Evolutionary conservation across 331 rosid genomes (phyloP), one percentile per base, ranked within the genome.

Genomic region (Quercus phellos): DNA sequence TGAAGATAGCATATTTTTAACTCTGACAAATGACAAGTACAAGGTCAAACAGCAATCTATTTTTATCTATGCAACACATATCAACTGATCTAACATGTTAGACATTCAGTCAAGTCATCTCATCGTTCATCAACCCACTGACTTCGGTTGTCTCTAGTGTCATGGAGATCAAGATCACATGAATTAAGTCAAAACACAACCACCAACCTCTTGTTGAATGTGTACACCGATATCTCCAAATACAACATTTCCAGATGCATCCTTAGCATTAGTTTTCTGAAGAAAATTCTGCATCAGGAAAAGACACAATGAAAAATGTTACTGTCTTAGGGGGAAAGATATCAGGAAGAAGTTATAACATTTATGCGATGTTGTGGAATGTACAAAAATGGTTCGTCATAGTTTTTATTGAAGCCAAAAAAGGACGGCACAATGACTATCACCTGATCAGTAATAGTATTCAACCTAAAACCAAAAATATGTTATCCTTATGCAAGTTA

Each of bases 121-220:
- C 64, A 75, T 85, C 22, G 21, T 55, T 55, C 51, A 60, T 53
- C 74, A 71, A 72, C 46, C 46, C 30, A 51, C 38, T 60, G 24
- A 72, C 53, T 46, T 46, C 16, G 68, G 59, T 75, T 75, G 54
- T 54, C 24, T 59, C 14, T 64, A 67, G 77, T 34, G 6, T 29
- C 34, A 60, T 18, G 21, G 30, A 60, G 74, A 59, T 51, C 68
- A 73, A 21, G 17, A 18, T 30, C 21, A 35, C 55, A 30, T 12
- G 24, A 61, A 61, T 2, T 61, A 4, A 61, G 38, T 61, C 68
- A 82, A 75, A 74, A 81, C 53, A 55, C 29, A 80, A 64, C 46
- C 56, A 88, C 95, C 67, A 84, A 92, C 99, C 98, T 93, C 94
- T 85, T 93, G 97, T 80, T 95, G 99, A 89, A 95, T 84, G 82